Conservation (phyloP, 371 early-diverging fungal genomes). For the Umbelopsis sp. region DNA sequence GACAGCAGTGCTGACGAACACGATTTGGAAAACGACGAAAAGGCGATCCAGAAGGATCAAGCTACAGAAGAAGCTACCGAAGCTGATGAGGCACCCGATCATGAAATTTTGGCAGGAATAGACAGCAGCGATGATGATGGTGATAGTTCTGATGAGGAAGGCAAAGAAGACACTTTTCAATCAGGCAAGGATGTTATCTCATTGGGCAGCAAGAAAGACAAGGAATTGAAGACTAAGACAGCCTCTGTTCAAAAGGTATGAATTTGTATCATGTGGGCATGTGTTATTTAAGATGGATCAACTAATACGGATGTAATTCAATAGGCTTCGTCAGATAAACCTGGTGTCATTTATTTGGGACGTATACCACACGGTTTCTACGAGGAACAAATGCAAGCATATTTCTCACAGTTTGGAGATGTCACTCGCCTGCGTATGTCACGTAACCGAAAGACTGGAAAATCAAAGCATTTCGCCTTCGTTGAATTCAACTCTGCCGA, state of each 20-base stretch:
- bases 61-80: constrained; percentile 23
- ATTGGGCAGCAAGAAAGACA: constrained; percentile 38
- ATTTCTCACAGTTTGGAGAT: constrained; percentile 92
- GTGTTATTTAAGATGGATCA: background rate
- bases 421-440: constrained; percentile 80
- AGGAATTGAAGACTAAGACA: constrained; percentile 40
- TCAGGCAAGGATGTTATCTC: constrained; percentile 55
- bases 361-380: constrained; percentile 96
- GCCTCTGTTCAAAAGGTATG: constrained; percentile 27
- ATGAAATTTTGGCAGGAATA: constrained; percentile 55
- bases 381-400: constrained; percentile 85
- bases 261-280: background rate
- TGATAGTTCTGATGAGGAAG: constrained; percentile 42
- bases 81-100: constrained; percentile 27
- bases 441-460: constrained; percentile 89
- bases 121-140: constrained; percentile 48
- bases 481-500: constrained; percentile 82
- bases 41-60: constrained; percentile 17
- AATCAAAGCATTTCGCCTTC: constrained; percentile 90
- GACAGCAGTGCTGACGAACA: constrained; percentile 23
- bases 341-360: constrained; percentile 86
- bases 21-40: constrained; percentile 28
- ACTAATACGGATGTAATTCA: constrained; percentile 8
- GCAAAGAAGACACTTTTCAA: constrained; percentile 45
- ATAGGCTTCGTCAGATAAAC: constrained; percentile 22